A percentile compares a stretch with the other conserved stretches of the same genome.
phyloP scores from a whole-genome alignment of 441 rosid species.

The Gossypium schwendimanii region DNA sequence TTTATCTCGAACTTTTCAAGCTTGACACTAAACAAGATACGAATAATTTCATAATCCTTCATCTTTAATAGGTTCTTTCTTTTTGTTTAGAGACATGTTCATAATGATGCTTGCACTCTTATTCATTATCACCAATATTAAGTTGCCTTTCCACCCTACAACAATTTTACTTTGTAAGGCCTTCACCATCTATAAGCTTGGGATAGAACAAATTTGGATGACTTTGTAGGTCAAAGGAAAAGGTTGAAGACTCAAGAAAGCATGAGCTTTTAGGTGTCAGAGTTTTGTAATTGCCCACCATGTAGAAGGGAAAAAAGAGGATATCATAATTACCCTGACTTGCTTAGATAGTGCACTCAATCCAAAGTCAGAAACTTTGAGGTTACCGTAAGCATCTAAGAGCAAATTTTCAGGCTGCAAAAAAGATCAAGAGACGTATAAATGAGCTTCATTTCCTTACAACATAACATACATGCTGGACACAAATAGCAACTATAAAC shows the following conservation, averaged over 20 bases:
- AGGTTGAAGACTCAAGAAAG: not conserved
- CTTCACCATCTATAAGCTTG: not conserved
- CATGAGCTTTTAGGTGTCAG: not conserved
- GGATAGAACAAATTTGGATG: not conserved
- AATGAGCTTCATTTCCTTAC: not conserved
- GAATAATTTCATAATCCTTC: not conserved
- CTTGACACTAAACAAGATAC: not conserved
- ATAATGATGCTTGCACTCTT: not conserved
- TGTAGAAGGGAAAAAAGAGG: not conserved
- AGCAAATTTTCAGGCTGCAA: constrained; percentile 91
- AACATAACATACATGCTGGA: not conserved
- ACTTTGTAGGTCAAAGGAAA: not conserved
- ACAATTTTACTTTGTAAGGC: not conserved
- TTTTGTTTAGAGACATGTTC: not conserved
- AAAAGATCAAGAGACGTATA: constrained; percentile 12
- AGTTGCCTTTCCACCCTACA: not conserved
- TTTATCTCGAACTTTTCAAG: not conserved
- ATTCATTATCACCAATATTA: not conserved
- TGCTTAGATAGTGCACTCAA: constrained; percentile 89
- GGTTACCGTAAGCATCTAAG: constrained; percentile 70
- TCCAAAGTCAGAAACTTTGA: constrained; percentile 97
- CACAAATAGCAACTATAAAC: not conserved
- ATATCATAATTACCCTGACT: constrained; percentile 67
- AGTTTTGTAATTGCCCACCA: not conserved
- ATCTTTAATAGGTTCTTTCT: not conserved